Base-by-base conservation (phyloP, 2,329 filamentous ascomycete species). In the Trichoderma sp. region DNA sequence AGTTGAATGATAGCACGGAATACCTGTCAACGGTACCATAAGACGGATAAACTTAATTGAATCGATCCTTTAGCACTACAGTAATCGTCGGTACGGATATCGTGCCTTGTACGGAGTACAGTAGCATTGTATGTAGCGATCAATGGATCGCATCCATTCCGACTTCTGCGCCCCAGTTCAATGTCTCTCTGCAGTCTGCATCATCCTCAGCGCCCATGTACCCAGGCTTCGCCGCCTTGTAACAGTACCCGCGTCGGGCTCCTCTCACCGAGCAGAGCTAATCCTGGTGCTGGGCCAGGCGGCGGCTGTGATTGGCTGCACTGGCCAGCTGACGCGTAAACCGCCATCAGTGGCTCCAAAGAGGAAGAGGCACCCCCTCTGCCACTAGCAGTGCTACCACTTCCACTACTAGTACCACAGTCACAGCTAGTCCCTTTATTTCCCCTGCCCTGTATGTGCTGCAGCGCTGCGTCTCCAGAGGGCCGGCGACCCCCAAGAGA, bases 251-350 rank as follows among this genome's bases (percentile, higher is more conserved):
- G 56, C 47, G 24, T n/a, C 43, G 51, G 58, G 57, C 28, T 43
- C 62, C 58, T 72, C 64, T 73, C 64, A 71, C 63, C 63, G 57
- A 66, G 58, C 78, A 74, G 32, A 62, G 47, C 77, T 73, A 56
- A 60, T 73, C 70, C 75, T 76, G 76, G 75, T 73, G 77, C 73
- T 71, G 39, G 47, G 68, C 65, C 71, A 36, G 43, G 60, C 34
- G 66, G 65, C 34, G 30, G 56, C 73, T 24, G 32, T 79, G 73
- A 81, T 81, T 81, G 80, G 80, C 60, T 71, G 74, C 72, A 60
- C 66, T 71, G 72, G 74, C 73, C 74, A 76, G 80, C 80, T 81
- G 80, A 81, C 80, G 80, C 80, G 80, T 81, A 81, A 80, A 80
- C 79, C 79, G 77, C 75, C 77, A 77, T 78, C 75, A 69, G 34